phyloP scores from a whole-genome alignment of 2,329 filamentous ascomycete genomes.

The Colletotrichum ledebouriae region DNA sequence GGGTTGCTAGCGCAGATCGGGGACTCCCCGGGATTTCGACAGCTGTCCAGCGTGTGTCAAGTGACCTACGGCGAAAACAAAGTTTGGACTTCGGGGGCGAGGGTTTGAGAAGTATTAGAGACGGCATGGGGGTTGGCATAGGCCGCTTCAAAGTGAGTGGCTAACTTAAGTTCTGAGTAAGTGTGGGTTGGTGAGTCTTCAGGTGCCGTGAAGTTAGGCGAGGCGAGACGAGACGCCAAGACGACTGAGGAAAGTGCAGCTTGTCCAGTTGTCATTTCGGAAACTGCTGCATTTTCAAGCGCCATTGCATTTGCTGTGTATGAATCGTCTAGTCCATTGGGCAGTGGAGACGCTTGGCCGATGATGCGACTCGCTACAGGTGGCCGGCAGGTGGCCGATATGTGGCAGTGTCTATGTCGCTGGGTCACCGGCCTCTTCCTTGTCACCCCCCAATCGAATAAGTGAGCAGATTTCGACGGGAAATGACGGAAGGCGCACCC shows the following conservation, averaged over 20 bases:
- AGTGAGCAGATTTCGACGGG: slow-evolving; percentile 9
- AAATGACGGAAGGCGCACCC: neutral
- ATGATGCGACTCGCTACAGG: slow-evolving; percentile 12
- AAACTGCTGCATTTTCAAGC: neutral
- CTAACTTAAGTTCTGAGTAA: neutral
- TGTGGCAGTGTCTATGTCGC: too few relatives aligned
- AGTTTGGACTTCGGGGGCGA: slow-evolving; percentile 25
- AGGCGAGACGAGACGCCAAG: slow-evolving; percentile 28
- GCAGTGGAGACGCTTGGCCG: slow-evolving; percentile 13
- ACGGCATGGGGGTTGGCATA: slow-evolving; percentile 20
- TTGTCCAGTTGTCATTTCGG: slow-evolving; percentile 11
- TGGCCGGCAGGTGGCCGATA: too few relatives aligned
- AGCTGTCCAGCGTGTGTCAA: slow-evolving; percentile 34
- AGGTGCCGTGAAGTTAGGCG: neutral
- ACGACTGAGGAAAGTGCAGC: slow-evolving; percentile 21
- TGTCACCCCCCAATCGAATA: neutral
- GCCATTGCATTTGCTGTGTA: slow-evolving; percentile 6
- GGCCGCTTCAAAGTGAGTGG: neutral
- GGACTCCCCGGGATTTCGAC: slow-evolving; percentile 6
- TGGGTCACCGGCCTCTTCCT: neutral
- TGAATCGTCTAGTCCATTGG: slow-evolving; percentile 2
- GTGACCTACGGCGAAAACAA: slow-evolving; percentile 30
- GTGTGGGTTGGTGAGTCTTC: too few relatives aligned
- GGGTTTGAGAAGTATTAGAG: slow-evolving; percentile 13
- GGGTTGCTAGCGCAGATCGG: neutral